phyloP scores from a whole-genome alignment of 148 eudicot genomes.

The Rhododendron simsii region DNA sequence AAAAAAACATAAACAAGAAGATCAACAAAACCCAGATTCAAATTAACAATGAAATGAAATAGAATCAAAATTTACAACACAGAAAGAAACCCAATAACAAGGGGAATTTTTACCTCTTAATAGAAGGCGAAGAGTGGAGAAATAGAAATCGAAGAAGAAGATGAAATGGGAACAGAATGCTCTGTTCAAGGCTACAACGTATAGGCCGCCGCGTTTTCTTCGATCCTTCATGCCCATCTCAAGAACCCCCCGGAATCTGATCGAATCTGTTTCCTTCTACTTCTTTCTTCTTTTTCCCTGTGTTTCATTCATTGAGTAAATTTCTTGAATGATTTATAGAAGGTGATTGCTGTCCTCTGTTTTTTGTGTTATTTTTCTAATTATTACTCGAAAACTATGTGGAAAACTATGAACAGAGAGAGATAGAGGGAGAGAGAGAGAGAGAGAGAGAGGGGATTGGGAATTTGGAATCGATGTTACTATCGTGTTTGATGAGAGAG shows the following conservation, averaged over 20 bases:
- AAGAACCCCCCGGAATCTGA: background rate
- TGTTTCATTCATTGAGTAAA: background rate
- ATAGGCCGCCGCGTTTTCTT: slow-evolving; percentile 2
- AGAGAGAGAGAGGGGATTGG: background rate
- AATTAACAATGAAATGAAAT: background rate
- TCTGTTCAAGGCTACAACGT: slow-evolving; percentile 9
- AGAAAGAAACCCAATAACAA: background rate
- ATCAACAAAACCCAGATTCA: background rate
- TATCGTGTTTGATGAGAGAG: background rate
- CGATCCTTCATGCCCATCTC: slow-evolving; percentile 24
- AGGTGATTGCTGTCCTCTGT: background rate
- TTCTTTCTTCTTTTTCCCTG: background rate
- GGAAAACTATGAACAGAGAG: background rate
- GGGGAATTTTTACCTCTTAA: slow-evolving; percentile 15
- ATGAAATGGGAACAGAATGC: slow-evolving; percentile 13
- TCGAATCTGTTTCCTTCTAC: background rate
- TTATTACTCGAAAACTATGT: background rate
- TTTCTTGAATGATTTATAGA: background rate
- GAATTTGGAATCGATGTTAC: background rate
- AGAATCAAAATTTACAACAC: background rate
- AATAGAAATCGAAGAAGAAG: slow-evolving; percentile 20
- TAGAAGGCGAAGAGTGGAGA: slow-evolving; percentile 21
- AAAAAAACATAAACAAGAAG: background rate
- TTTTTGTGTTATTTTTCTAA: background rate
- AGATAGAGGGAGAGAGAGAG: background rate